These are phyloP conservation scores for Collybiopsis confluens DNA, from an alignment of 768 basidiomycete species.

Conservation along the genomic window DNA sequence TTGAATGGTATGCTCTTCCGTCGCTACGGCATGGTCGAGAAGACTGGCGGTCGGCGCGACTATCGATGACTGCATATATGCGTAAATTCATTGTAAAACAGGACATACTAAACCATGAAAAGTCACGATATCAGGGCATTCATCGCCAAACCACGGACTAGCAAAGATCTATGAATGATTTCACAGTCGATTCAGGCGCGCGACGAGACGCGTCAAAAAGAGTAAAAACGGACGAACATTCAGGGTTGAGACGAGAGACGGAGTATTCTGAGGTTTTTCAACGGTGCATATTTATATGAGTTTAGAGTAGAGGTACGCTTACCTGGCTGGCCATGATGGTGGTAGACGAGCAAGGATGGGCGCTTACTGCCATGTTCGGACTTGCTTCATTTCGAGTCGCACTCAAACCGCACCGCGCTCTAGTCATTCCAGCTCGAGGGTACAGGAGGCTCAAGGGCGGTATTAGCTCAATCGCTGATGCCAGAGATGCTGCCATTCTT, in stretches of 20 bases:
- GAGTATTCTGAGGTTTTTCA: not conserved
- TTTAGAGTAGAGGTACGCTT: too few species aligned
- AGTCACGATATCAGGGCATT: slow-evolving; percentile 4
- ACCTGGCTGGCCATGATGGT: not conserved
- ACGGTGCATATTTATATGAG: not conserved
- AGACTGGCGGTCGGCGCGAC: not conserved
- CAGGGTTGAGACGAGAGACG: too few species aligned
- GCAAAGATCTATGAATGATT: slow-evolving; percentile 11
- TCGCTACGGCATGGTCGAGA: not conserved
- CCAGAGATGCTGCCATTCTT: slow-evolving; percentile 4
- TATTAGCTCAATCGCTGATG: slow-evolving; percentile 2
- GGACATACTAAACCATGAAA: not conserved
- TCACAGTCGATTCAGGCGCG: too few species aligned
- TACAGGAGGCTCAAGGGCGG: slow-evolving; percentile 4
- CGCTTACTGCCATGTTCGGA: not conserved
- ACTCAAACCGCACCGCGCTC: not conserved
- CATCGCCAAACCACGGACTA: slow-evolving; percentile 22
- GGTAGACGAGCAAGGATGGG: not conserved
- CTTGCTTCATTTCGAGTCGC: not conserved
- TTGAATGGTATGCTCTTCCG: not conserved
- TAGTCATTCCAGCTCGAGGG: not conserved
- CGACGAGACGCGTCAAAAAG: too few species aligned
- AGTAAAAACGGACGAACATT: too few species aligned
- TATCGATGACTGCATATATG: slow-evolving; percentile 8
- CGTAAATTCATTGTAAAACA: not conserved